Evolutionary conservation across 495 filamentous ascomycete species (phyloP), one percentile per base, ranked within the genome.

Genomic region (Aspergillus sclerotioniger): DNA sequence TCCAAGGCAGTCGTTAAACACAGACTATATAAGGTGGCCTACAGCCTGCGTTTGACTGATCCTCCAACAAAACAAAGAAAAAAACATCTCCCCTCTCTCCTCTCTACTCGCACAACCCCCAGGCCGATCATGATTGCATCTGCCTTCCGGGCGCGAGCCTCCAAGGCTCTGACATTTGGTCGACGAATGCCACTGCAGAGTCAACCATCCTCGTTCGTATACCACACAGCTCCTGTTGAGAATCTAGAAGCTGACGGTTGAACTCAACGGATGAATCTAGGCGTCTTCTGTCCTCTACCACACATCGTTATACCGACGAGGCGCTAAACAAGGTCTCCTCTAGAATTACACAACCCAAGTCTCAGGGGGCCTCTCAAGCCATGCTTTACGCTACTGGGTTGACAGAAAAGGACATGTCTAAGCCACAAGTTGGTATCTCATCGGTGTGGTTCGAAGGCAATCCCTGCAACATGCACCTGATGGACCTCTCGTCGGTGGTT

Each of bases 391-490:
- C 90, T 62, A 96, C 92, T 9, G 94, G 94, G 54, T 72, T 98
- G 67, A 82, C 75, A 13, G 86, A 91, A 60, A 80, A 81, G 45
- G 94, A 96, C 71, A 88, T 98, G 85, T 84, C 83, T 75, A 97
- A 97, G 75, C 87, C 94, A 32, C 94, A 98, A 75, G 89, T 98
- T 44, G 94, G 94, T 54, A 98, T 98, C 67, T 95, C 92, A 19
- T 98, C 94, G 1, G 85, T 90, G 44, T 87, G 79, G 79, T 95
- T 90, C 74, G 84, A 90, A 43, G 94, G 94, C 17, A 98, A 98
- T 76, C 94, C 94, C 6, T 98, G 94, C 80, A 98, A 98, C 78
- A 98, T 96, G 94, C 94, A 98, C 76, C 82, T 98, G 54, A 79
- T 98, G 60, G 87, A 92, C 64, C 84, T 98, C 51, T 96, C 89